Conservation (phyloP, 306 rosid genomes). For the Dalbergia oliveri region DNA sequence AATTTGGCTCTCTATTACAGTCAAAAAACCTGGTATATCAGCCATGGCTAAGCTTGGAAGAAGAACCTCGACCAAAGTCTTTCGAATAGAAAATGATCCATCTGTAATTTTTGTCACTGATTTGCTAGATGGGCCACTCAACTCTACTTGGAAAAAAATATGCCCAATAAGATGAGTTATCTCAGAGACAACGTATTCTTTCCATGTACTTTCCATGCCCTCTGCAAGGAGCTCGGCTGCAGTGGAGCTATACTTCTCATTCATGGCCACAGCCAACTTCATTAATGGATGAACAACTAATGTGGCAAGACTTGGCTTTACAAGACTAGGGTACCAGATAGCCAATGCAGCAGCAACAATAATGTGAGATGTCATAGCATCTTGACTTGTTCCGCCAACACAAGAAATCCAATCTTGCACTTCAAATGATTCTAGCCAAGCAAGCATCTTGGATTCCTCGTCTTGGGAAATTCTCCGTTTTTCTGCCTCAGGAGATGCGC, state of each 20-base stretch:
- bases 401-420: constrained; percentile 99
- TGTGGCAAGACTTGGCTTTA: constrained; percentile 71
- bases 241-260: constrained; percentile 91
- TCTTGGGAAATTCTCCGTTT: constrained; percentile 51
- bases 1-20: constrained; percentile 86
- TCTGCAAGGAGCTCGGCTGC: constrained; percentile 99
- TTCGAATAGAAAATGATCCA: constrained; percentile 67
- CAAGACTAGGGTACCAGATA: constrained; percentile 97
- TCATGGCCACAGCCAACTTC: constrained; percentile 94
- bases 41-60: constrained; percentile 97
- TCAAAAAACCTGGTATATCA: constrained; percentile 79
- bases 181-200: constrained; percentile 75
- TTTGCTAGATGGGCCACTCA: constrained; percentile 74
- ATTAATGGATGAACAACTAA: constrained; percentile 85
- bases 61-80: constrained; percentile 85
- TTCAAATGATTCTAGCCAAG: constrained; percentile 95
- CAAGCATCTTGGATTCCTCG: constrained; percentile 70
- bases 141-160: constrained; percentile 92
- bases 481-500: constrained; percentile 49
- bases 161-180: constrained; percentile 85
- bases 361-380: constrained; percentile 94
- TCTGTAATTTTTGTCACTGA: constrained; percentile 56
- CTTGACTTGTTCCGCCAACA: constrained; percentile 97
- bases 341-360: constrained; percentile 97
- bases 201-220: constrained; percentile 97